Conservation (phyloP, 306 rosid species). For the Prunus padus region DNA sequence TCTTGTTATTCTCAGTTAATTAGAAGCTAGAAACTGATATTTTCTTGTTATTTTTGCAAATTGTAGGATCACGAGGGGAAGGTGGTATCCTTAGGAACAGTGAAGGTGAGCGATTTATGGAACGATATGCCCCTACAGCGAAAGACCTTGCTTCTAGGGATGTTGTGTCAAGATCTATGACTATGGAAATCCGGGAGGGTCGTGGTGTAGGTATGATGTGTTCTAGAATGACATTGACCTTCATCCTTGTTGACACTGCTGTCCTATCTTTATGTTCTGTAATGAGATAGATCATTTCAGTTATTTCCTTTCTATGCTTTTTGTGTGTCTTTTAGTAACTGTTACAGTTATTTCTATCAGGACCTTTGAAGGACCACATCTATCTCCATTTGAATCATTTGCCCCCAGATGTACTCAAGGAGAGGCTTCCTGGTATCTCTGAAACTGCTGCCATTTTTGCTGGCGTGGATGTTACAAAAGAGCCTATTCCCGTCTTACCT, state of each 20-base stretch:
- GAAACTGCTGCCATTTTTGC: slow-evolving; percentile 99
- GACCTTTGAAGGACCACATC: slow-evolving; percentile 96
- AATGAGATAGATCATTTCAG: not conserved
- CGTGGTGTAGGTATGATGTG: slow-evolving; percentile 86
- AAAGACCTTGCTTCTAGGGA: slow-evolving; percentile 99
- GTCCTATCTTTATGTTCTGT: slow-evolving; percentile 11
- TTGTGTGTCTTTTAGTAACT: not conserved
- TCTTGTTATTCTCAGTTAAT: not conserved
- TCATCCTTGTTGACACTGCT: not conserved
- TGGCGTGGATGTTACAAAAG: slow-evolving; percentile 97
- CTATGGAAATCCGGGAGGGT: slow-evolving; percentile 96
- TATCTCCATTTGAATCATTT: slow-evolving; percentile 97
- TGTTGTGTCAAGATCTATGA: slow-evolving; percentile 94
- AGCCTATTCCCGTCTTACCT: slow-evolving; percentile 97
- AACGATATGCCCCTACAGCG: slow-evolving; percentile 96
- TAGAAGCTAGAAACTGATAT: not conserved
- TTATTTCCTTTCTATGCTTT: not conserved
- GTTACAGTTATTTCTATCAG: slow-evolving; percentile 42
- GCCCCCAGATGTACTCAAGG: slow-evolving; percentile 98
- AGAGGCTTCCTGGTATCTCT: slow-evolving; percentile 99
- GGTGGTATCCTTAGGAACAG: slow-evolving; percentile 97
- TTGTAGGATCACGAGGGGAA: slow-evolving; percentile 94
- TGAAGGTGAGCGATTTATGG: slow-evolving; percentile 99
- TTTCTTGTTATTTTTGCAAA: slow-evolving; percentile 20
- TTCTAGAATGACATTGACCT: slow-evolving; percentile 12